Evolutionary conservation across 2,329 filamentous ascomycete genomes (phyloP), one percentile per base, ranked within the genome.

Genomic region (Colletotrichum viniferum): DNA sequence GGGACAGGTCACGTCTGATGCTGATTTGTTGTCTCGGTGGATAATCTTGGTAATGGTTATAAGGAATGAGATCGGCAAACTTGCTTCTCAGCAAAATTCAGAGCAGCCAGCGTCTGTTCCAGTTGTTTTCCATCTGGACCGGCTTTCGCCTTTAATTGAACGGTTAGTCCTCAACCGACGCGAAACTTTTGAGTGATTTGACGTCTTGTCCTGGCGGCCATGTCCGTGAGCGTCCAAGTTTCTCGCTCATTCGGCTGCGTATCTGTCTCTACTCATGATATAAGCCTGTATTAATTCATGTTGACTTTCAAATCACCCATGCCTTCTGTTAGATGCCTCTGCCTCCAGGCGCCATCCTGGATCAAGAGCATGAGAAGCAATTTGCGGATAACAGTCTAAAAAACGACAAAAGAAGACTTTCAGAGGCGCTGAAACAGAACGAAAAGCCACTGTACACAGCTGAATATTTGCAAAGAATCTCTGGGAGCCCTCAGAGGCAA

Each of bases 101-200:
- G 1, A 0, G 36, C 36, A 1, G 0, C 36, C 9, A 43, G 18
- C 16, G 0, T 43, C 38, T 43, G 16, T 10, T 43, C 38, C 1
- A 1, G 38, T 1, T 9, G 0, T 10, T 43, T 43, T 2, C 36
- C 16, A 43, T 1, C 38, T 43, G 38, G 4, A 43, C 38, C n/a
- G 38, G 38, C 38, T 43, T 43, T 43, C 38, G 1, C 3, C 9
- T 43, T 43, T n/a, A 0, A 18, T 10, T n/a, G 1, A 43, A 43
- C 18, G 18, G 18, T n/a, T 18, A 43, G 18, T 43, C 38, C 16
- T 4, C 38, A 43, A 43, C 38, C 4, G 18, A n/a, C 18, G 38
- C 18, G 18, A 43, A 43, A n/a, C 18, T n/a, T 43, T 43, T 43
- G 38, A 43, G 38, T n/a, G 16, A 3, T 43, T n/a, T 4, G 38